Evolutionary conservation across 352 stramenopile species (phyloP).

Genomic region (Pythium periplocum): DNA sequence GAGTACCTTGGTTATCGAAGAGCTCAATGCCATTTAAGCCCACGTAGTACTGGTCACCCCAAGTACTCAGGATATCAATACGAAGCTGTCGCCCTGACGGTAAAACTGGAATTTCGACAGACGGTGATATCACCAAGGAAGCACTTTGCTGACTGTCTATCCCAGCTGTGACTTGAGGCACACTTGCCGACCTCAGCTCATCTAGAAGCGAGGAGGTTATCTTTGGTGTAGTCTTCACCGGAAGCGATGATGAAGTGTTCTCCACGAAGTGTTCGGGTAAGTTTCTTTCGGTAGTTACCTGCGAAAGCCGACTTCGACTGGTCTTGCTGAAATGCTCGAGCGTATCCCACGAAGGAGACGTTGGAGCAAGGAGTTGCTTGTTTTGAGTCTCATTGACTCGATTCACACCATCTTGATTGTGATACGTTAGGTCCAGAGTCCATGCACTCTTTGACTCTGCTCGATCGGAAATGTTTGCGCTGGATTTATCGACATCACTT

Average conservation of each 20-base stretch:
- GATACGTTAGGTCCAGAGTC: no score
- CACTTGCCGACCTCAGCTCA: no score
- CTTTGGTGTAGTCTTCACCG: no score
- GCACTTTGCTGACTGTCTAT: no score
- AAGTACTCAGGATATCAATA: conserved; percentile 82
- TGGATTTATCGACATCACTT: not conserved
- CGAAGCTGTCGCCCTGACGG: conserved; percentile 52
- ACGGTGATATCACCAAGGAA: not conserved
- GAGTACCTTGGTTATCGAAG: conserved; percentile 65
- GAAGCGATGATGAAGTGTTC: no score
- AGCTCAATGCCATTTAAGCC: conserved; percentile 87
- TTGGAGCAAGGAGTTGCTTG: not conserved
- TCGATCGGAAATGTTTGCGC: no score
- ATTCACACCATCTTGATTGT: no score
- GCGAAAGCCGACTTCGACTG: conserved; percentile 46
- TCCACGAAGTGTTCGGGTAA: no score
- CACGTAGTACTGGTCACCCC: conserved; percentile 88
- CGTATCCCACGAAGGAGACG: conserved; percentile 45
- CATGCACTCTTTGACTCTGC: no score
- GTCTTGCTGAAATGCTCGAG: conserved; percentile 82
- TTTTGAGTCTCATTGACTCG: no score
- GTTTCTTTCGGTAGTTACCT: conserved; percentile 8
- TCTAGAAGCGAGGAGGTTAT: no score
- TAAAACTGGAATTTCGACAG: conserved; percentile 48
- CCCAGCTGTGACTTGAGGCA: no score